Base-by-base conservation (phyloP, 768 basidiomycete genomes). In the Termitomyces sp. region DNA sequence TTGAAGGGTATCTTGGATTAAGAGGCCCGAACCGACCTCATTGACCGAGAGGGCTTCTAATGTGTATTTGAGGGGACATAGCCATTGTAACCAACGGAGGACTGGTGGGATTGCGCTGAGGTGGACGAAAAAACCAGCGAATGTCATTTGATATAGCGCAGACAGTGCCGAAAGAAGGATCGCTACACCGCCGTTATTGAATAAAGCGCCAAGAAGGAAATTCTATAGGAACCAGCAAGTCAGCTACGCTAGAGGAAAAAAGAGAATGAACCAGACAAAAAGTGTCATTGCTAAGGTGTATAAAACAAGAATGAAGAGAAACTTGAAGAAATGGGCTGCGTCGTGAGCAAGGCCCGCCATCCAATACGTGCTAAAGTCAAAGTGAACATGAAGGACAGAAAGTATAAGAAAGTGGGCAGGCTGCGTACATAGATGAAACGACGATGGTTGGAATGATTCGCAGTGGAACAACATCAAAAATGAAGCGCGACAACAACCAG, bases 121-220 rank as follows among this genome's bases (percentile, higher is more conserved):
- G 68, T 96, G 91, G 53, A 96, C 92, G 69, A 97, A 97, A 77
- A 96, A 98, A 14, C 92, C 92, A 1, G 92, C 92, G 62, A 80
- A 92, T 0, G 90, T 92, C 89, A 91, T 90, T 67, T 92, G 88
- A 70, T 87, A 90, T 12, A 91, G 74, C 3, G 84, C 87, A 0
- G 82, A 75, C 22, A 91, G 77, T 9, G 90, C 90, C 0, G 91
- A 92, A 38, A 96, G 69, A 3, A 98, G 81, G 67, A 97, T 94
- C 1, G 95, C 94, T 44, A 96, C 84, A 20, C 95, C 94, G 30
- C 90, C 90, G 61, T 96, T 92, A 53, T 79, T 75, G 80, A 97
- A 90, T 18, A 90, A 63, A 4, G 86, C 85, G 6, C 90, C 95
- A 18, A 97, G 82, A 47, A 97, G 77, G 79, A 98, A 95, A 73